Evolutionary conservation across 805 yeast genomes (phyloP), one percentile per base, ranked within the genome.

Genomic region (Lipomyces sp.): DNA sequence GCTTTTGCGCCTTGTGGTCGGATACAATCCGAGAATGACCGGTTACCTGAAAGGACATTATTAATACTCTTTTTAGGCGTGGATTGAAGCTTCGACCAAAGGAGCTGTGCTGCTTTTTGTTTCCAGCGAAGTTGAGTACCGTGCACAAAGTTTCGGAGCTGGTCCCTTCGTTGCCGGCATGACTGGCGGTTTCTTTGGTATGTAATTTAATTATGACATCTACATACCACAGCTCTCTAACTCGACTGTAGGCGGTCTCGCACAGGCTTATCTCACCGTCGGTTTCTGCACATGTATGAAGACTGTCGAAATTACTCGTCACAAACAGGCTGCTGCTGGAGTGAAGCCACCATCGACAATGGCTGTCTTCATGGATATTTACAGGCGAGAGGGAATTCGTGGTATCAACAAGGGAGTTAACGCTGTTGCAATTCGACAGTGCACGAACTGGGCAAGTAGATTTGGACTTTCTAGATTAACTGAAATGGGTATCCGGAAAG

Each of bases 81-180:
- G 98, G 98, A 90, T 95, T 73, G 99, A 94, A 80, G 99, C 97
- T 8, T 90, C 97, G n/a, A 95, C 99, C 48, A 95, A 95, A 79
- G 99, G 99, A 77, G 98, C 98, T 4, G 97, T 93, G 6, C 82
- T 95, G 64, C 83, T 95, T 72, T 95, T 95, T 74, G 97, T 92
- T 42, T 89, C 97, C 57, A 87, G 96, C 57, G 98, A 95, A 77
- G 90, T 92, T 61, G 98, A 95, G 79, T 91, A 90, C 78, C 85
- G 84, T 59, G 86, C 88, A 73, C 66, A 72, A 56, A 79, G 77
- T 42, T 66, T 88, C 29, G 96, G 96, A 60, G 83, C 85, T 67
- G 84, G 82, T 65, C 86, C 89, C 69, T 92, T 95, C 74, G 82
- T 86, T 37, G 85, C 95, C 13, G 99, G 99, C 77, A 92, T 95